Percentiles rank a stretch among this genome's conserved stretches.
Conservation (phyloP, 345 rosid genomes). For the Eucalyptus melliodora region DNA sequence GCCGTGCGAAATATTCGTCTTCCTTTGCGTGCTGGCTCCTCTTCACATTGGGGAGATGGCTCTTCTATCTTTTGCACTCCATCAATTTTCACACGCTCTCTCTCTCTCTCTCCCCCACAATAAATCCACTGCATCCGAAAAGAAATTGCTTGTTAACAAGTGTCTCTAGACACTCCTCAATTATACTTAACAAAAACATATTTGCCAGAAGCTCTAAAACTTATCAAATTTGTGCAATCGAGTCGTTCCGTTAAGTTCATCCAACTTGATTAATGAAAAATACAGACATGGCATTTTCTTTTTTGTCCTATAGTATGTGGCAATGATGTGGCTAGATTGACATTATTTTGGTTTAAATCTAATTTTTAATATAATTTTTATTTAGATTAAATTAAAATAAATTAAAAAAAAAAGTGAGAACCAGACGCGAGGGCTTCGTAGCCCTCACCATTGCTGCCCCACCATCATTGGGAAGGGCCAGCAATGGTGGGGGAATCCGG, state of each 20-base stretch:
- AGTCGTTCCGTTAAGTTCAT: fast-evolving
- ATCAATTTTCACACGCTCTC: not conserved
- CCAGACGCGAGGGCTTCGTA: not conserved
- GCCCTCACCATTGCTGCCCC: not conserved
- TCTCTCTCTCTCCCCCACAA: not conserved
- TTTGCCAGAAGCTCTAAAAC: fast-evolving
- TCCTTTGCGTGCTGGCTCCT: not conserved
- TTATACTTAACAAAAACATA: not conserved
- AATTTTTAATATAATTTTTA: too few relatives aligned
- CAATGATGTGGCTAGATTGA: fast-evolving
- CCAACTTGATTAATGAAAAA: too few relatives aligned
- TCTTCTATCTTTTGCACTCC: not conserved
- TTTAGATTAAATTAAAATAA: too few relatives aligned
- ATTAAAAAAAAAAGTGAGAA: not conserved
- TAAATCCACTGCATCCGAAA: not conserved
- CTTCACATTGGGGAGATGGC: not conserved
- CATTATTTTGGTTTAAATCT: fast-evolving
- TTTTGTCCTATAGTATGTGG: fast-evolving
- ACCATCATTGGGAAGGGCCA: not conserved
- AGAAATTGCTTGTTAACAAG: not conserved
- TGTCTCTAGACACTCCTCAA: not conserved
- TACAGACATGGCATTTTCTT: fast-evolving
- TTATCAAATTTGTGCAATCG: fast-evolving
- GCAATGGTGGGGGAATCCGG: not conserved
- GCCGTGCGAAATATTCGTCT: not conserved